These are phyloP conservation scores for Durusdinium trenchii DNA, from an alignment of 73 alveolate species.

Conservation along the genomic window DNA sequence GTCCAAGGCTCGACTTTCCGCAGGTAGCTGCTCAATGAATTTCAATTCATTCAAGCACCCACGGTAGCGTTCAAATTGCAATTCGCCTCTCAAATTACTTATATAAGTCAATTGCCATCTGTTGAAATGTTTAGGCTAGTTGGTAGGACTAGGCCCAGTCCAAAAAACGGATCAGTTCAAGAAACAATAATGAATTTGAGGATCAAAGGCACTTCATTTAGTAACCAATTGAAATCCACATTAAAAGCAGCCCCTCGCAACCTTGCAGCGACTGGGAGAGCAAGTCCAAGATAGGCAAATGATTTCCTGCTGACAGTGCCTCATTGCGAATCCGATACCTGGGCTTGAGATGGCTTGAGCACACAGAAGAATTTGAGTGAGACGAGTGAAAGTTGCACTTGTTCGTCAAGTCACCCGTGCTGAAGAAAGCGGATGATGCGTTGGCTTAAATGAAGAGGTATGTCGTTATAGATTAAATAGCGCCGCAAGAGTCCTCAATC, in stretches of 20 bases:
- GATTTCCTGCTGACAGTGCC: slow-evolving; percentile 84
- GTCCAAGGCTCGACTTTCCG: slow-evolving; percentile 18
- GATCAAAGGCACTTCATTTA: not conserved
- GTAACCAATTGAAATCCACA: not conserved
- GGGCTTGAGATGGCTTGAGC: not conserved
- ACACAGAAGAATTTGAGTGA: not conserved
- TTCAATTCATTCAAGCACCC: slow-evolving; percentile 15
- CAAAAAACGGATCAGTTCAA: too few relatives aligned
- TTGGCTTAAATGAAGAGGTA: slow-evolving; percentile 80
- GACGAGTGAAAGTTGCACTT: not conserved
- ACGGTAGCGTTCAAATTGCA: slow-evolving; percentile 64
- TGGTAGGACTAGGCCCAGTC: too few relatives aligned
- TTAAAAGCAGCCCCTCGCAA: not conserved
- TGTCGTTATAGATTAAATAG: slow-evolving; percentile 82
- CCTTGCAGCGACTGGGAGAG: slow-evolving; percentile 63
- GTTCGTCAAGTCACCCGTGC: slow-evolving; percentile 28
- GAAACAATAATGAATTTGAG: not conserved
- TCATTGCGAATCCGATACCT: slow-evolving; percentile 73
- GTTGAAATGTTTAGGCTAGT: too few relatives aligned
- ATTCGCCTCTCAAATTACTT: slow-evolving; percentile 54
- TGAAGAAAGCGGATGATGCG: slow-evolving; percentile 79
- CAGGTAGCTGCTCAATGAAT: slow-evolving; percentile 23
- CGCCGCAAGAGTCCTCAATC: slow-evolving; percentile 25
- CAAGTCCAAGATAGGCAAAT: slow-evolving; percentile 76
- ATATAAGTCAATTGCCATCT: too few relatives aligned